phyloP scores from a whole-genome alignment of 805 yeast genomes.

The Monosporozyma yasuniensis region DNA sequence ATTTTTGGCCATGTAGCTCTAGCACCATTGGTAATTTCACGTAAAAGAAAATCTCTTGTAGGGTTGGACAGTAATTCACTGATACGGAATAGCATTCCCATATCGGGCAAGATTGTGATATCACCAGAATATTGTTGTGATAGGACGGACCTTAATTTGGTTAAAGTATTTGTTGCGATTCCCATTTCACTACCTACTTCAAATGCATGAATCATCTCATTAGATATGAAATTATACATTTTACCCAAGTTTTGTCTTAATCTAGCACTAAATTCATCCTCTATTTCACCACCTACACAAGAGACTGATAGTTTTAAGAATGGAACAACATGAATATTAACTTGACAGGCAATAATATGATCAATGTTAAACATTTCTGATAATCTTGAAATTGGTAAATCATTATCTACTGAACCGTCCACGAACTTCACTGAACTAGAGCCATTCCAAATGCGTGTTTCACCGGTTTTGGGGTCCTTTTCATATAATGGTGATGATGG shows the following conservation, averaged over 20 bases:
- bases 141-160: constrained; percentile 63
- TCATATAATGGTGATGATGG: constrained; percentile 77
- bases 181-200: constrained; percentile 69
- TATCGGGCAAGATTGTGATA: constrained; percentile 79
- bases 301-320: constrained; percentile 58
- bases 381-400: constrained; percentile 76
- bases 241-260: constrained; percentile 44
- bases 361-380: constrained; percentile 95
- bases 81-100: constrained; percentile 43
- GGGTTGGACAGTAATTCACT: constrained; percentile 68
- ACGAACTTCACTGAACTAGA: constrained; percentile 63
- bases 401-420: constrained; percentile 93
- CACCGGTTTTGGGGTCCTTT: constrained; percentile 64
- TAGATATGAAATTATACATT: constrained; percentile 47
- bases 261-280: constrained; percentile 47
- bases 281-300: constrained; percentile 61
- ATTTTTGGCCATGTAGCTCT: constrained; percentile 89
- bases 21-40: constrained; percentile 65
- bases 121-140: constrained; percentile 88
- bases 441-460: constrained; percentile 70
- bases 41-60: constrained; percentile 58
- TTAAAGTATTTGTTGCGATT: constrained; percentile 62
- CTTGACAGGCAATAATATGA: constrained; percentile 94
- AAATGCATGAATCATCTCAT: constrained; percentile 70
- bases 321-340: constrained; percentile 91